Evolutionary conservation across 441 rosid genomes (phyloP), one percentile per base, ranked within the genome.

Genomic region (Cnidoscolus chayamansa): DNA sequence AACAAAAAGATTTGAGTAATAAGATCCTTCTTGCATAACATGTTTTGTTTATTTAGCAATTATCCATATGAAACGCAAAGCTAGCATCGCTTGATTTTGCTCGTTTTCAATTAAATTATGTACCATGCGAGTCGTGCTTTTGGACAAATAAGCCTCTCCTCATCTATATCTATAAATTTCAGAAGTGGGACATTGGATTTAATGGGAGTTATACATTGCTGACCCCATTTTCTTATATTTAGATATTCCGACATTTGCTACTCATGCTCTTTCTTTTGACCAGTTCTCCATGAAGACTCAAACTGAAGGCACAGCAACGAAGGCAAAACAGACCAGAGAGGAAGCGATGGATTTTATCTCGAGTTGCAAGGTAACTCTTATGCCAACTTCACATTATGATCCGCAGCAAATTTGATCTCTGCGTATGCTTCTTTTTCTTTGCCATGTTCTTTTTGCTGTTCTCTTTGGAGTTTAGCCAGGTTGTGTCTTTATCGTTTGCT

Each of bases 271-370:
- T 53, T 25, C 25, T 25, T 25, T 25, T 25, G 1, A 25, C 25
- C 25, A 25, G 25, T 48, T 49, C 25, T 74, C 63, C 17, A 32
- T 43, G 15, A 4, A 56, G 7, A 57, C 17, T 16, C 16, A 60
- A 47, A 35, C 0, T 20, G 7, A 43, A 70, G 35, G 31, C 53
- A 37, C 1, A 11, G 49, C 64, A 70, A 51, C 50, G n/a, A 25
- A 32, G 25, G 35, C 9, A 2, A 37, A 63, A 57, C 63, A 57
- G 58, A 63, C 56, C 48, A 62, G 11, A 69, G 70, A 40, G 11
- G 61, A 57, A 63, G 31, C 35, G 1, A 77, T 75, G 83, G 85
- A 80, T 16, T 64, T 80, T 40, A 62, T 74, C 71, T 60, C 78
- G 32, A 64, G 63, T 59, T 67, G 64, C 75, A 67, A 77, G 83